Base-by-base conservation (phyloP, 2,329 filamentous ascomycete genomes). In the Thelonectria rubi region DNA sequence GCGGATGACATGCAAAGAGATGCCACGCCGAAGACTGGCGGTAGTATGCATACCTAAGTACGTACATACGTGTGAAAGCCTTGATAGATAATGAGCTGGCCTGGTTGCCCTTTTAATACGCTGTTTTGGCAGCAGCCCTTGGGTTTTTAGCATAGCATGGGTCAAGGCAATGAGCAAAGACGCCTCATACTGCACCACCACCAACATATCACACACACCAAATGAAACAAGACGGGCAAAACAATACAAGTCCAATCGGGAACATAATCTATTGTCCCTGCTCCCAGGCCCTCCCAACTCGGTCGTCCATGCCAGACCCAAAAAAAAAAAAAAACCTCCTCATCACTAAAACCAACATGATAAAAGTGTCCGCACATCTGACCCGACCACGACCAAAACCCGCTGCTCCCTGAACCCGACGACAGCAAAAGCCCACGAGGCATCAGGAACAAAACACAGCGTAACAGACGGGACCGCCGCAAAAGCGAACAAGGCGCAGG, bases 201-300 rank as follows among this genome's bases (percentile, higher is more conserved):
- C n/a, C n/a, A n/a, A n/a, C n/a, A n/a, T n/a, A n/a, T n/a, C 10
- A 11, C 37, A 43, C 21, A 24, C 6, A 17, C 14, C 26, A 49
- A 30, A 21, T 17, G 18, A 40, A 39, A 18, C n/a, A n/a, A n/a
- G n/a, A n/a, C n/a, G n/a, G n/a, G n/a, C 37, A n/a, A 26, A 21
- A 30, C 32, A 15, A n/a, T n/a, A 17, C 32, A 43, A 20, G 10
- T 68, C 69, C 69, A 71, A 70, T 65, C 55, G 65, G 43, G 66
- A 70, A 71, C 69, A 59, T 62, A 63, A 68, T 72, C 63, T 71
- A 71, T 70, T 71, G 65, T 69, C 63, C 67, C 69, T 69, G 66
- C 58, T 59, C 57, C 59, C 62, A 61, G 45, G 42, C 65, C 61
- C n/a, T 64, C 61, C 10, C 37, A 30, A 55, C 47, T 56, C 54